These are phyloP conservation scores for Xerocomellus chrysenteron DNA, from an alignment of 768 basidiomycete species.

Conservation along the genomic window DNA sequence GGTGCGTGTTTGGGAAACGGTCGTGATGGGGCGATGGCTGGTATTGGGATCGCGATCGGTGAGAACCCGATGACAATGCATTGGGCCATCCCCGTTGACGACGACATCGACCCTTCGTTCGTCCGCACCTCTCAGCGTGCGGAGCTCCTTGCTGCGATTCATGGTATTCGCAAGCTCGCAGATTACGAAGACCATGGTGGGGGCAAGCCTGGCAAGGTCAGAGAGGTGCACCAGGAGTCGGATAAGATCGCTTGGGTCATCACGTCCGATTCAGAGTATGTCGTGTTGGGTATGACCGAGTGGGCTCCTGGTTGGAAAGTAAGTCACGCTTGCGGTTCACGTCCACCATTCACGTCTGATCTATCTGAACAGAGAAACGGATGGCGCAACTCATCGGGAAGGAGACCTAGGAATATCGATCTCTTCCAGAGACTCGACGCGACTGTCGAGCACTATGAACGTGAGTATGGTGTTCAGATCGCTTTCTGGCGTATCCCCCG, in stretches of 20 bases:
- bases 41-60: constrained; percentile 33
- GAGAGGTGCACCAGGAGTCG: background rate
- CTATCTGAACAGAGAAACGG: background rate
- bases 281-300: constrained; percentile 1
- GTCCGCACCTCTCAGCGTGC: constrained; percentile 34
- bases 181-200: background rate
- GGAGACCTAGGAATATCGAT: constrained; percentile 2
- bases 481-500: constrained; percentile 2
- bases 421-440: constrained; percentile 1
- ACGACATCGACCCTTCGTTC: constrained; percentile 18
- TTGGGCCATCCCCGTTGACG: constrained; percentile 27
- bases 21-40: constrained; percentile 21
- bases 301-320: constrained; percentile 4
- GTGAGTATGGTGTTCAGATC: background rate
- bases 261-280: background rate
- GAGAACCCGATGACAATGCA: constrained; percentile 6
- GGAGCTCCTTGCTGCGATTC: constrained; percentile 33
- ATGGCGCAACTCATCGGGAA: background rate
- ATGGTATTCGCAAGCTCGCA: constrained; percentile 21
- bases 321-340: background rate
- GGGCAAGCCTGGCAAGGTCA: too few relatives aligned
- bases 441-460: background rate
- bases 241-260: background rate
- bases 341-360: background rate
- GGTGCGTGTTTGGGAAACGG: constrained; percentile 36